These are phyloP conservation scores for Chlorella sp. DNA, from an alignment of 139 green algal genomes.

Conservation along the genomic window DNA sequence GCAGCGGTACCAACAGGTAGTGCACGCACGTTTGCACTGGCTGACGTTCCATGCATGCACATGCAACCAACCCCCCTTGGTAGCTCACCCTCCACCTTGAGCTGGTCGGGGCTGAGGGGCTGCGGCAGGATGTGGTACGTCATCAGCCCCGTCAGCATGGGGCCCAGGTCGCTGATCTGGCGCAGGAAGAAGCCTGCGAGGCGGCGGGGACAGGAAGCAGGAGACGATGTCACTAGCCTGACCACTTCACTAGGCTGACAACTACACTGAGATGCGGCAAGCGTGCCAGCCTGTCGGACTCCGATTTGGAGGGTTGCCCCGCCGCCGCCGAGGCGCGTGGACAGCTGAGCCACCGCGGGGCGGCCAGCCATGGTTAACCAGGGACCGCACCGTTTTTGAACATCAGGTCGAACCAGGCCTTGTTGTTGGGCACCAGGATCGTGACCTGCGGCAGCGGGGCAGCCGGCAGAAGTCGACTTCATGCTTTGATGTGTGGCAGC, in stretches of 20 bases:
- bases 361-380: neutral
- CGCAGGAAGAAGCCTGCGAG: conserved; percentile 11
- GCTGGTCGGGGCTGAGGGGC: neutral
- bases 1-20: neutral
- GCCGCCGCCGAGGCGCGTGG: neutral
- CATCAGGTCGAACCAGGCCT: conserved; percentile 31
- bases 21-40: neutral
- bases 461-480: neutral
- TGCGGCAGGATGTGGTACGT: conserved; percentile 20
- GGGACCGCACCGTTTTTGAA: conserved; percentile 26
- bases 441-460: conserved; percentile 12
- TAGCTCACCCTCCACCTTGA: conserved; percentile 3
- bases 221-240: no score
- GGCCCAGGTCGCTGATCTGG: conserved; percentile 7
- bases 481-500: no score
- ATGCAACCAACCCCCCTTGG: neutral
- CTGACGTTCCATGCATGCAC: no score
- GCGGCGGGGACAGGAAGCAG: neutral
- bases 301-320: neutral
- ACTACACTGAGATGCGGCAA: no score
- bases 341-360: neutral
- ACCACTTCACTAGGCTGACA: no score
- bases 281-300: neutral
- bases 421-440: conserved; percentile 41
- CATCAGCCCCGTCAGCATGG: conserved; percentile 14